These are phyloP conservation scores for Calocybe indica DNA, from an alignment of 768 basidiomycete species.

Conservation along the genomic window DNA sequence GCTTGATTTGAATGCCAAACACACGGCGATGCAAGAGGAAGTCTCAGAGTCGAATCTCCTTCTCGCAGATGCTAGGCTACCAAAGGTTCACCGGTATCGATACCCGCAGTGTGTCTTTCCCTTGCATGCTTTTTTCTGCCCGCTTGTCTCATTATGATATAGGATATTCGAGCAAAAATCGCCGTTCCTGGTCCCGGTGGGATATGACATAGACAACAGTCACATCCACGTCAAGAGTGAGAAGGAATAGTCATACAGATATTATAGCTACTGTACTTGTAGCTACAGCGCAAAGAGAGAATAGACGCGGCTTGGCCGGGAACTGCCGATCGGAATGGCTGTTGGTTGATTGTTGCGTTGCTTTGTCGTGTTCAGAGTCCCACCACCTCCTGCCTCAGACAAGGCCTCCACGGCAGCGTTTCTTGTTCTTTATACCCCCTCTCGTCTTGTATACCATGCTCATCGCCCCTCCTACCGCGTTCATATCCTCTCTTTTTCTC, in stretches of 20 bases:
- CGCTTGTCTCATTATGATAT: conserved; percentile 1
- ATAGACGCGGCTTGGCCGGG: neutral
- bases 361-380: neutral
- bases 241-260: conserved; percentile 12
- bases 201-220: conserved; percentile 31
- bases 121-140: conserved; percentile 7
- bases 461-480: conserved; percentile 16
- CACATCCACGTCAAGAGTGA: conserved; percentile 27
- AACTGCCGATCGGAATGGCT: neutral
- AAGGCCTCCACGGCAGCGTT: neutral
- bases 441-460: conserved; percentile 2
- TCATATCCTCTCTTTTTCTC: conserved; percentile 14
- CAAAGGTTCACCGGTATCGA: conserved; percentile 54
- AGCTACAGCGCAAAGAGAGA: neutral
- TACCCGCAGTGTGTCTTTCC: conserved; percentile 64
- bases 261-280: neutral
- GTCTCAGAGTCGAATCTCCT: conserved; percentile 36
- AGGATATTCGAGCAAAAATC: conserved; percentile 58
- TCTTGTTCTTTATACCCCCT: neutral
- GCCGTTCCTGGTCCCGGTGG: conserved; percentile 56
- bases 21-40: conserved; percentile 42
- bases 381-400: neutral
- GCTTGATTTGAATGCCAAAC: conserved; percentile 49
- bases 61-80: conserved; percentile 37
- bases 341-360: neutral